These are phyloP conservation scores for Strobilomyces echinocephalus DNA, from an alignment of 768 basidiomycete species.

Conservation along the genomic window DNA sequence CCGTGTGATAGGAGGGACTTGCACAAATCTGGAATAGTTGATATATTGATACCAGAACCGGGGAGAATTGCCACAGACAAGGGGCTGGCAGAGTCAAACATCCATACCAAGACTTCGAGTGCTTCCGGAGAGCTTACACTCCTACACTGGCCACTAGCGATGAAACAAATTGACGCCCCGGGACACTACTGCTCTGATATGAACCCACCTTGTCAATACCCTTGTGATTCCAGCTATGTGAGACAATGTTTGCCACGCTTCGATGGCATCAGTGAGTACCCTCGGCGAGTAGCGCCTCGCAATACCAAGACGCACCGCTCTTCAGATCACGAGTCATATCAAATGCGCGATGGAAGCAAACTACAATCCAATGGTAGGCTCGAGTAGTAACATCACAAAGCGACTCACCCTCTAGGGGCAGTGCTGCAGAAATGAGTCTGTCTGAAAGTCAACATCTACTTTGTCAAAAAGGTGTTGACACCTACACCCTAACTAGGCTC, in stretches of 20 bases:
- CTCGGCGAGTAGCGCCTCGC: not conserved
- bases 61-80: constrained; percentile 47
- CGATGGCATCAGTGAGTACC: not conserved
- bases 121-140: constrained; percentile 37
- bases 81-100: constrained; percentile 30
- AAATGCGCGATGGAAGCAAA: constrained; percentile 76
- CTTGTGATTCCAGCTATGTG: constrained; percentile 64
- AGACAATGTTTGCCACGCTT: constrained; percentile 41
- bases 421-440: constrained; percentile 55
- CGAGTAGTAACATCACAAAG: not conserved
- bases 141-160: constrained; percentile 48
- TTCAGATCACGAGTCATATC: constrained; percentile 60
- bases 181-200: not conserved
- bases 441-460: not conserved
- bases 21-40: constrained; percentile 49
- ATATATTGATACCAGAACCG: constrained; percentile 68
- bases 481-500: constrained; percentile 45
- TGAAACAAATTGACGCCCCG: not conserved
- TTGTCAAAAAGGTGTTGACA: not conserved
- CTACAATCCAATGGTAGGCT: constrained; percentile 32
- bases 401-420: constrained; percentile 55
- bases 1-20: constrained; percentile 49
- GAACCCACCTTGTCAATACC: constrained; percentile 65
- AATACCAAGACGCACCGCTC: constrained; percentile 38
- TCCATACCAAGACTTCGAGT: constrained; percentile 36